These are phyloP conservation scores for Phialemoniopsis sp. DNA, from an alignment of 2,329 filamentous ascomycete genomes.

Conservation along the genomic window DNA sequence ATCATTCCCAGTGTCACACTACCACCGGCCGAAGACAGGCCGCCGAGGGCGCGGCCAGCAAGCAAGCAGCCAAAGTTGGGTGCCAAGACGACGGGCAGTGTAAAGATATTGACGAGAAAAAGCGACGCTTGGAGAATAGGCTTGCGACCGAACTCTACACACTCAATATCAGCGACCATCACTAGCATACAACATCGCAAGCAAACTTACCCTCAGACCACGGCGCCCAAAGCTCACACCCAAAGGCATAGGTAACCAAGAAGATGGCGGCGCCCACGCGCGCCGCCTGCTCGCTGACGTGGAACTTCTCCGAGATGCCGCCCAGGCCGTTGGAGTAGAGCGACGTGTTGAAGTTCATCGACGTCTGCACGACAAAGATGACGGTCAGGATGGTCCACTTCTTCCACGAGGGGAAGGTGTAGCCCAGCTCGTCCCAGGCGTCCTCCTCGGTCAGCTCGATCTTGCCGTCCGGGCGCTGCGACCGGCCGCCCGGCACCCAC, in stretches of 20 bases:
- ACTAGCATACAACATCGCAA: not conserved
- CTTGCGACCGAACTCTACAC: conserved; percentile 66
- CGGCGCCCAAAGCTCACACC: conserved; percentile 83
- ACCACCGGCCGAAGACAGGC: conserved; percentile 67
- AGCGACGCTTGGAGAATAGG: conserved; percentile 70
- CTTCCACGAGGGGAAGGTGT: conserved; percentile 52
- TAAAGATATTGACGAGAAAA: conserved; percentile 74
- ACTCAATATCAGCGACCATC: no score
- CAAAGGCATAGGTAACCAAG: conserved; percentile 76
- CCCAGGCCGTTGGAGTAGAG: conserved; percentile 66
- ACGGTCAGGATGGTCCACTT: conserved; percentile 73
- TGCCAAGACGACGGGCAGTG: conserved; percentile 67
- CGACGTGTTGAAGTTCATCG: conserved; percentile 77
- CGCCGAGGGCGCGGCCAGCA: conserved; percentile 66
- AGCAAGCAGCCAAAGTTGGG: conserved; percentile 69
- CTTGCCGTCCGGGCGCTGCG: conserved; percentile 14
- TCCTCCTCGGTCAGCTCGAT: conserved; percentile 49
- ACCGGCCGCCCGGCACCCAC: conserved; percentile 34
- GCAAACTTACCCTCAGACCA: conserved; percentile 60
- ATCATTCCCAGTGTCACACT: conserved; percentile 74
- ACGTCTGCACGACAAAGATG: conserved; percentile 70
- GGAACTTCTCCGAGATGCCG: conserved; percentile 64
- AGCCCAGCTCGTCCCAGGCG: conserved; percentile 64
- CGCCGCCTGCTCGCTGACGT: conserved; percentile 63
- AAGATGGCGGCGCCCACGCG: conserved; percentile 75